phyloP scores from a whole-genome alignment of 2,329 filamentous ascomycete species.

The Dactylellina sp. region DNA sequence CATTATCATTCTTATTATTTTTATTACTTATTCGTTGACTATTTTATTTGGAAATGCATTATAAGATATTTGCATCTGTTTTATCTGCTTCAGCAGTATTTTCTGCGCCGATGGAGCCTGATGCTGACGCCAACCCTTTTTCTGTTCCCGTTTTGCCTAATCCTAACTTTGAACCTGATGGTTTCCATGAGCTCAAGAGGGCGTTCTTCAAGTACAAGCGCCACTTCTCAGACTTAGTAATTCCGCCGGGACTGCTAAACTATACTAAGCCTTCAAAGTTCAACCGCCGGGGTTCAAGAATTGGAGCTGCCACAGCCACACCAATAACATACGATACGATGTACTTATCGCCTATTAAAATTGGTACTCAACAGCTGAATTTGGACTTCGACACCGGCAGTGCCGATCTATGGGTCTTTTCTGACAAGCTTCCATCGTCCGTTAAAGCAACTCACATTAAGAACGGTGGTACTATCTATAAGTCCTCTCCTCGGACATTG shows the following conservation, averaged over 20 bases:
- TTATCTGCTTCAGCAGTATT: constrained; percentile 22
- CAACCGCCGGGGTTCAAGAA: constrained; percentile 21
- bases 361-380: constrained; percentile 76
- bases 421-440: constrained; percentile 68
- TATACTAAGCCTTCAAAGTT: constrained; percentile 37
- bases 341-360: constrained; percentile 76
- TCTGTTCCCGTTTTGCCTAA: constrained; percentile 34
- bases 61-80: constrained; percentile 24
- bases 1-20: not conserved
- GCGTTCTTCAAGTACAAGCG: constrained; percentile 41
- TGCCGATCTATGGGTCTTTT: constrained; percentile 80
- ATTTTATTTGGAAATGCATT: constrained; percentile 25
- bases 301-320: constrained; percentile 62
- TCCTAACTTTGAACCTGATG: constrained; percentile 40
- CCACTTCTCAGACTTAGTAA: constrained; percentile 36
- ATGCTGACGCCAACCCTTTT: constrained; percentile 12
- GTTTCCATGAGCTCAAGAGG: constrained; percentile 45
- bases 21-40: constrained; percentile 11
- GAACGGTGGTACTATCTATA: constrained; percentile 65
- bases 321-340: constrained; percentile 75
- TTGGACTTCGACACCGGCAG: constrained; percentile 82
- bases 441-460: constrained; percentile 67
- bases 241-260: constrained; percentile 38
- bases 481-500: constrained; percentile 66
- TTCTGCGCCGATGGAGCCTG: constrained; percentile 7